Evolutionary conservation across 2,329 filamentous ascomycete genomes (phyloP).

Genomic region (Fulvia fulva): DNA sequence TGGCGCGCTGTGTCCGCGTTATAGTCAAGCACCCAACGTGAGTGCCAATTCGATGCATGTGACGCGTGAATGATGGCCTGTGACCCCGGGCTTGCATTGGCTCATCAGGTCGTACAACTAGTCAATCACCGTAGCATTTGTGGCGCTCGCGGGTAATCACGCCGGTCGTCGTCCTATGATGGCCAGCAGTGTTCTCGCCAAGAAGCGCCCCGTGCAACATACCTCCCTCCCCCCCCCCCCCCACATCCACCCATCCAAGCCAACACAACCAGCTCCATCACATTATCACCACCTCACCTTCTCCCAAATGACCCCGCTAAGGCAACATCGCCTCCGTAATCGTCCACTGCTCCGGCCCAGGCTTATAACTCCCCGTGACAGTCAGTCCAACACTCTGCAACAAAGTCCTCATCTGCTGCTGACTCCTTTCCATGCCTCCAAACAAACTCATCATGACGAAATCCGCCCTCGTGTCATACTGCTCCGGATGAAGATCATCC

Average conservation of each 20-base stretch:
- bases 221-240: neutral
- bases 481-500: neutral
- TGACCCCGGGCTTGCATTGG: too few relatives aligned
- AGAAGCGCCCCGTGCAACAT: neutral
- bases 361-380: neutral
- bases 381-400: neutral
- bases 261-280: neutral
- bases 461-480: neutral
- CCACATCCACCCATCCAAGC: neutral
- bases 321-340: neutral
- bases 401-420: conserved; percentile 1
- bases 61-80: too few relatives aligned
- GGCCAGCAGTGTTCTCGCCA: neutral
- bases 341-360: conserved; percentile 2
- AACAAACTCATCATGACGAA: neutral
- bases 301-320: neutral
- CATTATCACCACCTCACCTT: neutral
- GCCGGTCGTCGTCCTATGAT: too few relatives aligned
- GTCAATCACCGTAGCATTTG: too few relatives aligned
- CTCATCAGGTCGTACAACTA: too few relatives aligned
- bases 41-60: too few relatives aligned
- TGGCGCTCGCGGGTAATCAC: too few relatives aligned
- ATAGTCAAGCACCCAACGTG: too few relatives aligned
- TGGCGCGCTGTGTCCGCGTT: neutral
- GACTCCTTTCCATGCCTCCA: neutral